Evolutionary conservation across 306 rosid species (phyloP), one percentile per base, ranked within the genome.

Genomic region (Alnus rubra): DNA sequence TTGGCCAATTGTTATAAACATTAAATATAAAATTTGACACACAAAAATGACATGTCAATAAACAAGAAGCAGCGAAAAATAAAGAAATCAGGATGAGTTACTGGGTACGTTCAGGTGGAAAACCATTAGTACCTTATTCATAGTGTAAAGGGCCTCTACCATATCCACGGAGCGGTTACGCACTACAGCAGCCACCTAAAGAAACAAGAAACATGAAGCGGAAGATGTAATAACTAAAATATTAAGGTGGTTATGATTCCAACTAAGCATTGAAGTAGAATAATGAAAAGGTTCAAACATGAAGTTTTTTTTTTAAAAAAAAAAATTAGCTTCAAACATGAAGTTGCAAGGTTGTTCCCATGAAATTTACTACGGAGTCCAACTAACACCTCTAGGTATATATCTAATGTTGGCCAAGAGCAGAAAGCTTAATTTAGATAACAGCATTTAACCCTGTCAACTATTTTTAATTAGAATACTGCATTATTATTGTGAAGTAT

Each of bases 131-230:
- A 91, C 99, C 89, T 87, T 88, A 84, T 91, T 95, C 94, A 89
- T 91, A 74, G 91, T 88, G 87, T 93, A 95, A 87, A 95, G 89
- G 18, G 99, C 97, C 84, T 95, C 99, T 60, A 90, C 98, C 97
- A 93, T 95, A 77, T 95, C 94, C 59, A 62, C 76, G 81, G 94
- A 86, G 69, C 99, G 88, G 75, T 88, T 88, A 42, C 84, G 84
- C 73, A 95, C 90, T 68, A 84, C 87, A 80, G 89, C 69, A 79
- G 97, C 92, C 76, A 95, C 98, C 98, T 95, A 71, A 63, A 80
- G 77, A 55, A 63, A 75, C 52, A 77, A 52, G 64, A 11, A 31
- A 45, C 63, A 13, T 19, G 31, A 19, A 62, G 3, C 33, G 33
- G 59, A 73, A 45, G 50, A 58, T 33, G 73, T 45, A 44, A 44